phyloP scores from a whole-genome alignment of 306 rosid species.

The Gillenia trifoliata region DNA sequence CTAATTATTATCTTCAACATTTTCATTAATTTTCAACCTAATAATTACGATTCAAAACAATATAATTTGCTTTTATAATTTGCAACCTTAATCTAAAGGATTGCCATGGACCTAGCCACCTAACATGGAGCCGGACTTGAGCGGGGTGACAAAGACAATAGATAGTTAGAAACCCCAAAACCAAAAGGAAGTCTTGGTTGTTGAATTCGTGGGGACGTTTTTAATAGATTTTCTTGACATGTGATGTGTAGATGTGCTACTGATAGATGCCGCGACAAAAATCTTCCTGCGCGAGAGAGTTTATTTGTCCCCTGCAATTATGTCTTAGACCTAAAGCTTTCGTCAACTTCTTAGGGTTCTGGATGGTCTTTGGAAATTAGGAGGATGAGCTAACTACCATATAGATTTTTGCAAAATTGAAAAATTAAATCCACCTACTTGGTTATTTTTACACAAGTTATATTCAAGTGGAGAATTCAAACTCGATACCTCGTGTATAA shows the following conservation, averaged over 20 bases:
- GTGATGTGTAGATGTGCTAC: not conserved
- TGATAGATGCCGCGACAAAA: not conserved
- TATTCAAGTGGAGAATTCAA: not conserved
- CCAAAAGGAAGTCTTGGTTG: constrained; percentile 1
- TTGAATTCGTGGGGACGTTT: constrained; percentile 18
- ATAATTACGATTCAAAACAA: not conserved
- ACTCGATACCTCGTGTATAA: not conserved
- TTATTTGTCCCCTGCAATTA: not conserved
- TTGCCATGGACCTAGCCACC: not conserved
- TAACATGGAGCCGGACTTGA: not conserved
- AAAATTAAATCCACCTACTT: not conserved
- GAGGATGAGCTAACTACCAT: not conserved
- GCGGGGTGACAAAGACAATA: not conserved
- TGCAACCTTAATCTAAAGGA: not conserved
- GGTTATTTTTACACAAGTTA: not conserved
- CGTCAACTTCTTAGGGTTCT: not conserved
- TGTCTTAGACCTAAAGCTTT: not conserved
- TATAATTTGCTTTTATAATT: not conserved
- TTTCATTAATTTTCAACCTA: not conserved
- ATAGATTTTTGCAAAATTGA: not conserved
- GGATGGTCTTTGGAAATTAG: not conserved
- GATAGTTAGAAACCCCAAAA: not conserved
- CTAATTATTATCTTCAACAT: not conserved
- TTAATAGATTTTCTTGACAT: not conserved
- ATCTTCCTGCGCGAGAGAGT: not conserved